Percentiles rank a stretch among this genome's conserved stretches.
These are phyloP conservation scores for Polychaeton citri DNA, from an alignment of 2,329 filamentous ascomycete species.

Conservation along the genomic window DNA sequence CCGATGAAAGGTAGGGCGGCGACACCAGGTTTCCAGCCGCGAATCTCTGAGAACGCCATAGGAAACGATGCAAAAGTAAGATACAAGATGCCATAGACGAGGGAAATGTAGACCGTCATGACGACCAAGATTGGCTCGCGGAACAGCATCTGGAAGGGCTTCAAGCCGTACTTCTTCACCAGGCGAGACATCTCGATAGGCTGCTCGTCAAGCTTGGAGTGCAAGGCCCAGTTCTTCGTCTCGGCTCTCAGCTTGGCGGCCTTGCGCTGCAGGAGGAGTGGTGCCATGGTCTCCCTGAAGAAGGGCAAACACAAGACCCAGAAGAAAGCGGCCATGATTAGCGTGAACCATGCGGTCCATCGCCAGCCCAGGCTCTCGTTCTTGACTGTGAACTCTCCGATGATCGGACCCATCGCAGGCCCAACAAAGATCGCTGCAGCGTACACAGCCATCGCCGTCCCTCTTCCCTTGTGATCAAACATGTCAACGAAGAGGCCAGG, in stretches of 20 bases:
- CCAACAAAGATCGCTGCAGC: slow-evolving; percentile 35
- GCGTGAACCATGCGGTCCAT: slow-evolving; percentile 39
- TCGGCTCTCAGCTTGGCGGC: slow-evolving; percentile 35
- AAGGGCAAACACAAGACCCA: slow-evolving; percentile 29
- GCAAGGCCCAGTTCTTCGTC: slow-evolving; percentile 22
- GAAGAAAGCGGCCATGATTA: slow-evolving; percentile 34
- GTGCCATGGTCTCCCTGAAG: slow-evolving; percentile 38
- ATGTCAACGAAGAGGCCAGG: slow-evolving; percentile 32
- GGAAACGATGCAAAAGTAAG: slow-evolving; percentile 16
- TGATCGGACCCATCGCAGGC: slow-evolving; percentile 23
- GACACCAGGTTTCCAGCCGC: slow-evolving; percentile 27
- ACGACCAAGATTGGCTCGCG: slow-evolving; percentile 36
- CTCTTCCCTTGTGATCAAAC: slow-evolving; percentile 22
- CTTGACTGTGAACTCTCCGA: slow-evolving; percentile 16
- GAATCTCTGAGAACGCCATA: slow-evolving; percentile 18
- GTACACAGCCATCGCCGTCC: slow-evolving; percentile 11
- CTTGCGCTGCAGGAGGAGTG: slow-evolving; percentile 33
- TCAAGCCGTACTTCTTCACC: slow-evolving; percentile 29
- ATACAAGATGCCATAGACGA: slow-evolving; percentile 24
- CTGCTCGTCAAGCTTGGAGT: slow-evolving; percentile 26
- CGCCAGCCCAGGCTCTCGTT: slow-evolving; percentile 14
- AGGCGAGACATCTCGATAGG: slow-evolving; percentile 15
- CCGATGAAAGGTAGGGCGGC: slow-evolving; percentile 31
- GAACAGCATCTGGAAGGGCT: slow-evolving; percentile 28
- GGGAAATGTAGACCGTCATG: slow-evolving; percentile 24